These are phyloP conservation scores for Geotrichum candidum DNA, from an alignment of 1,139 yeast genomes.

Conservation along the genomic window DNA sequence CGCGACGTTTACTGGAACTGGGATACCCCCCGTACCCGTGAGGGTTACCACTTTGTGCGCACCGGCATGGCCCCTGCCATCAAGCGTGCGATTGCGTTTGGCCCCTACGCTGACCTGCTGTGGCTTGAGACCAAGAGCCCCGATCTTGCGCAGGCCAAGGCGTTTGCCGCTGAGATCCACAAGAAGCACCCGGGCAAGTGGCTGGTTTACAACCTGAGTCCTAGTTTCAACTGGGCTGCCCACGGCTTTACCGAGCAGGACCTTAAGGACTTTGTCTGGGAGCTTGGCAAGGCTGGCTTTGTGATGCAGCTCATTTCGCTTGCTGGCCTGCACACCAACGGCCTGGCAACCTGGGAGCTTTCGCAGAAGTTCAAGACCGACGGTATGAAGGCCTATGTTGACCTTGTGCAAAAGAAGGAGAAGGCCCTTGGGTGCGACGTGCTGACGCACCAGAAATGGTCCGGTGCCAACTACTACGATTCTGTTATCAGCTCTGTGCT, in stretches of 20 bases:
- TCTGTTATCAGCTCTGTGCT: constrained; percentile 42
- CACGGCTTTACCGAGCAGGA: constrained; percentile 47
- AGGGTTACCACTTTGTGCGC: constrained; percentile 48
- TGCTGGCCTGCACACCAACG: constrained; percentile 51
- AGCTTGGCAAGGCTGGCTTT: constrained; percentile 50
- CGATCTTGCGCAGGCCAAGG: constrained; percentile 45
- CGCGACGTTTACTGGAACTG: constrained; percentile 44
- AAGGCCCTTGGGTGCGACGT: constrained; percentile 45
- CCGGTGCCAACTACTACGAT: constrained; percentile 52
- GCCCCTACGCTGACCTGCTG: constrained; percentile 52
- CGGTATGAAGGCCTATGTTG: constrained; percentile 55
- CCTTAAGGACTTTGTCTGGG: constrained; percentile 47
- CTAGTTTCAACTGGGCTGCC: constrained; percentile 53
- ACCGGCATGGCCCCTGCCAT: constrained; percentile 51
- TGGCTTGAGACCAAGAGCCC: constrained; percentile 60
- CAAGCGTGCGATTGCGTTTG: constrained; percentile 47
- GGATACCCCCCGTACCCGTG: constrained; percentile 55
- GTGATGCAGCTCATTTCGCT: constrained; percentile 49
- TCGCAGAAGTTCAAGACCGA: constrained; percentile 43
- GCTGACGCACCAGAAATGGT: constrained; percentile 55
- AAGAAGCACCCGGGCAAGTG: constrained; percentile 47
- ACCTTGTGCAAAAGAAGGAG: constrained; percentile 45
- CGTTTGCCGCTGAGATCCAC: constrained; percentile 45
- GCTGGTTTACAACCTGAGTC: constrained; percentile 53
- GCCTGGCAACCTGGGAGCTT: constrained; percentile 46